A percentile compares a stretch with the other conserved stretches of the same genome.
Evolutionary conservation across 2,329 filamentous ascomycete species (phyloP).

Genomic region (Apiospora marii): DNA sequence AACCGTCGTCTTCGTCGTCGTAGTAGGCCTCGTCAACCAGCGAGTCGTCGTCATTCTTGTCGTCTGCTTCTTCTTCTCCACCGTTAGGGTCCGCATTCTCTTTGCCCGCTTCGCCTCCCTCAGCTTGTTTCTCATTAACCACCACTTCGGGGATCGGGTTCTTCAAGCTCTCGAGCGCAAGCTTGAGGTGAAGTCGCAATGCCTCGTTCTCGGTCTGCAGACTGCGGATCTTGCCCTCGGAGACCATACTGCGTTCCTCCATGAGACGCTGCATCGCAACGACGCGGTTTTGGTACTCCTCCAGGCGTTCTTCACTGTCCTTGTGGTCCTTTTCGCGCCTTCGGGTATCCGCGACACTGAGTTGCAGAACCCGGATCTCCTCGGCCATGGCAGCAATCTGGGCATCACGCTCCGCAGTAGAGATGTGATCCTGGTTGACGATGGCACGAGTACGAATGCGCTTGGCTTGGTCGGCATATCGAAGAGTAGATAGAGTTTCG

Average conservation of each 20-base stretch:
- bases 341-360: constrained; percentile 71
- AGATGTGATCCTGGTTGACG: constrained; percentile 95
- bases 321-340: constrained; percentile 76
- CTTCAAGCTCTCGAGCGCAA: constrained; percentile 85
- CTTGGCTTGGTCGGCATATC: constrained; percentile 98
- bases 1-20: constrained; percentile 61
- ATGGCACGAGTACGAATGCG: constrained; percentile 92
- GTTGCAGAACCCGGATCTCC: constrained; percentile 86
- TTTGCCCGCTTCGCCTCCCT: constrained; percentile 43
- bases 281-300: constrained; percentile 94
- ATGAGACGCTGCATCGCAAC: constrained; percentile 91
- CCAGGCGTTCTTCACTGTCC: constrained; percentile 82
- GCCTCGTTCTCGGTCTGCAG: constrained; percentile 92
- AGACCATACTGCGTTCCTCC: constrained; percentile 91
- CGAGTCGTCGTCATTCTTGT: constrained; percentile 31
- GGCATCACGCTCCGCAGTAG: constrained; percentile 89
- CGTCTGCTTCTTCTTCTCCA: constrained; percentile 45
- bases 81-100: constrained; percentile 39
- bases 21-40: constrained; percentile 67
- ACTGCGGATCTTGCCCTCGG: constrained; percentile 92
- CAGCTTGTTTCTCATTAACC: constrained; percentile 40
- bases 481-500: constrained; percentile 92
- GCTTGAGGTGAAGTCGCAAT: constrained; percentile 82
- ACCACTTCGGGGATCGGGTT: constrained; percentile 81
- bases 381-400: constrained; percentile 95